Base-by-base conservation (phyloP, 208 protist species). In the Trypanosoma mega region DNA sequence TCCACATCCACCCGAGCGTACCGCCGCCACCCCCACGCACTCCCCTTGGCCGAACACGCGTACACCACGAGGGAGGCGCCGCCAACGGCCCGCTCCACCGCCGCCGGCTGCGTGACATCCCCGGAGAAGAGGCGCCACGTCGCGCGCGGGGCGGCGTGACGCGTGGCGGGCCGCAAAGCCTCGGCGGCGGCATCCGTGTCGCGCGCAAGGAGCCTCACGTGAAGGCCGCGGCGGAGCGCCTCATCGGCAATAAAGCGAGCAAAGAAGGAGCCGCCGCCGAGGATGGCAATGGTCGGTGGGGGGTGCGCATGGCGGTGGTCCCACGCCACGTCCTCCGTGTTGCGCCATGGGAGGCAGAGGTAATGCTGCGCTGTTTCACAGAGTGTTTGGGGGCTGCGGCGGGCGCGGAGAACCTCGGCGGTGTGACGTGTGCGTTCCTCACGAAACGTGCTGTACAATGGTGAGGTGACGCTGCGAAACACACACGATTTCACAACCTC, bases 201-300 rank as follows among this genome's bases (percentile, higher is more conserved):
- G 0, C 55, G 58, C 1, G 64, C 57, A 27, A 88, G 66, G 6
- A 92, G 76, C 4, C 76, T 79, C 18, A 92, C 85, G 63, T 71
- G 78, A 39, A 88, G 70, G 23, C 81, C 78, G 16, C 81, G 74
- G 24, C 72, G 75, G 21, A 85, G 57, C 67, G 83, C 87, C 67
- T 92, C 72, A 50, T 88, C 72, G 2, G 74, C 85, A 3, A 92
- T 45, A 58, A 87, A 86, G 50, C 81, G 80, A 11, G 76, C 76
- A 26, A 85, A 66, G 26, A 68, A 80, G 7, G 68, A 69, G 0
- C 45, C 72, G 5, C 70, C 80, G n/a, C 85, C 80, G 0, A 92
- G 62, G n/a, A 88, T 47, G 20, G 69, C 69, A 36, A 87, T 76
- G 1, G 46, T 63, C 39, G 74, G 71, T 2, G 48, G 39, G 9